Percentiles rank a stretch among this genome's conserved stretches.
Conservation (phyloP, 129 eudicot species). For the Pittosporum tobira region DNA sequence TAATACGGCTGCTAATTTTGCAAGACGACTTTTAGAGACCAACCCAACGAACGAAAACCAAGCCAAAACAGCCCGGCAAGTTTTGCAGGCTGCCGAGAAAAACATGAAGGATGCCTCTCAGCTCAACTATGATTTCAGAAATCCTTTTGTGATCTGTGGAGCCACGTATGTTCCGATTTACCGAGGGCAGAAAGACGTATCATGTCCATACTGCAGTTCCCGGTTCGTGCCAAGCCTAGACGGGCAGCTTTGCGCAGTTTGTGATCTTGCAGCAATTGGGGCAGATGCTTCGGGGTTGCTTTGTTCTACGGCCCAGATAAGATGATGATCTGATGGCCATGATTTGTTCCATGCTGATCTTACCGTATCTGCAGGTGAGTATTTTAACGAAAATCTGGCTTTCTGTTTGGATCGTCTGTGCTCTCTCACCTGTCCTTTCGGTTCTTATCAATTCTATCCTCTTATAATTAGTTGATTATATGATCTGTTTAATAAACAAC, state of each 20-base stretch:
- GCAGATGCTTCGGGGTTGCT: conserved; percentile 21
- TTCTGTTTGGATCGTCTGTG: too few relatives aligned
- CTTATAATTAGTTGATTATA: too few relatives aligned
- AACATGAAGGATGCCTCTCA: conserved; percentile 15
- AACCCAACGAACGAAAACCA: conserved; percentile 21
- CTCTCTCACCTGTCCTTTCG: too few relatives aligned
- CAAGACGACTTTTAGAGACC: conserved; percentile 18
- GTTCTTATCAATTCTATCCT: too few relatives aligned
- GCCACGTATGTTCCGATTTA: conserved; percentile 18
- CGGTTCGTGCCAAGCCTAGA: conserved; percentile 13
- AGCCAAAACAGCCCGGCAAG: conserved; percentile 22
- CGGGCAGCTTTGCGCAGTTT: conserved; percentile 20
- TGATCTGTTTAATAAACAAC: too few relatives aligned
- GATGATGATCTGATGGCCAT: too few relatives aligned
- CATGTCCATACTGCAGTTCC: conserved; percentile 20
- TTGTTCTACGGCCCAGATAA: conserved; percentile 13
- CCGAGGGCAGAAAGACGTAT: conserved; percentile 17
- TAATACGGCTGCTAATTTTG: conserved; percentile 18
- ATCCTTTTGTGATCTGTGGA: conserved; percentile 23
- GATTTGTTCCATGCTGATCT: too few relatives aligned
- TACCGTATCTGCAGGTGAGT: neutral
- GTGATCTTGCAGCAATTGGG: conserved; percentile 19
- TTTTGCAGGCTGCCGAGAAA: conserved; percentile 21
- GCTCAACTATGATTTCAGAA: conserved; percentile 22
- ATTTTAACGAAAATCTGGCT: too few relatives aligned